Percentiles rank a stretch among this genome's conserved stretches.
Conservation (phyloP, 257 asterid genomes). For the Cynanchum wilfordii region DNA sequence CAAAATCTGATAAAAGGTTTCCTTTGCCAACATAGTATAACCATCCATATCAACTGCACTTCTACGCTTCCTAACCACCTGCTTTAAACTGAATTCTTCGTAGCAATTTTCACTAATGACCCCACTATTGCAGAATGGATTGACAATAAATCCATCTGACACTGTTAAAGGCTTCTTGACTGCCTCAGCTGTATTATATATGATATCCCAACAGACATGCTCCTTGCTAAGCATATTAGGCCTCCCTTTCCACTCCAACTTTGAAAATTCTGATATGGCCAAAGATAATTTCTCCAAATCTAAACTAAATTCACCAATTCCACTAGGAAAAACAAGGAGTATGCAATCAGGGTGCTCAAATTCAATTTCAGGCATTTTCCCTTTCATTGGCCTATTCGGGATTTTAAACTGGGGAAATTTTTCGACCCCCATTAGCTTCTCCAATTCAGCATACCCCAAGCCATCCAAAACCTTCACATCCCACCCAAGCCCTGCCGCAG, state of each 20-base stretch:
- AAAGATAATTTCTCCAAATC: constrained; percentile 51
- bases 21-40: constrained; percentile 45
- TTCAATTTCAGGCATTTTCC: constrained; percentile 75
- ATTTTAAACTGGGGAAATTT: constrained; percentile 36
- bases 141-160: constrained; percentile 25
- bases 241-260: constrained; percentile 72
- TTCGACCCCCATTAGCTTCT: constrained; percentile 66
- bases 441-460: constrained; percentile 58
- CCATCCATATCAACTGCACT: constrained; percentile 99
- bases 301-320: constrained; percentile 38
- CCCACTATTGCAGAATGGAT: constrained; percentile 43
- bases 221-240: constrained; percentile 83
- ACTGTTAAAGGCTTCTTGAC: constrained; percentile 43
- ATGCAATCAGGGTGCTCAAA: constrained; percentile 91
- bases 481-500: constrained; percentile 94
- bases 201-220: constrained; percentile 82
- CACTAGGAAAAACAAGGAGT: constrained; percentile 64
- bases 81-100: constrained; percentile 48
- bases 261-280: constrained; percentile 29
- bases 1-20: constrained; percentile 75
- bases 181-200: constrained; percentile 75
- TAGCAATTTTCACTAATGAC: constrained; percentile 45
- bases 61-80: constrained; percentile 75
- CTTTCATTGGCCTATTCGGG: constrained; percentile 63
- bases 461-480: constrained; percentile 79